Base-by-base conservation (phyloP, 2,329 filamentous ascomycete genomes). In the Cladophialophora bantiana region DNA sequence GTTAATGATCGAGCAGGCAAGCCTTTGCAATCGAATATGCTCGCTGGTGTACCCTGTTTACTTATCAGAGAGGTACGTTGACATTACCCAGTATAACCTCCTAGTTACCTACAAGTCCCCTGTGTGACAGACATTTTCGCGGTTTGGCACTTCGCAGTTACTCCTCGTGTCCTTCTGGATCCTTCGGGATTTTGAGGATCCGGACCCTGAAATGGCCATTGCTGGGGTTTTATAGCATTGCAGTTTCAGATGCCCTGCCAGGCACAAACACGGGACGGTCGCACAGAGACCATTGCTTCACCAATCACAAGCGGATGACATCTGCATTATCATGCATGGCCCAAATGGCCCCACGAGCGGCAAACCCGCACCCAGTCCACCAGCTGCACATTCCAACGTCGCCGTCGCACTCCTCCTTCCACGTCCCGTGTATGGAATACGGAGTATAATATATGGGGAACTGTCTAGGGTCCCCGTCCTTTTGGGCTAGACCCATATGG, bases 1-100 rank as follows among this genome's bases (percentile, higher is more conserved):
- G 48, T 70, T 70, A 54, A 70, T 70, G 59, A 68, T 60, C 2
- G 68, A 70, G 36, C 60, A 67, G 5, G 68, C 68, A n/a, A 70
- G 55, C 38, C 66, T 68, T 60, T 70, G 68, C 5, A 65, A 62
- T 4, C 68, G 68, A 35, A 70, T 70, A 36, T 70, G 68, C 32
- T 68, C 65, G n/a, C 65, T 65, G 15, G 68, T 70, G 48, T 70
- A 15, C 68, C 68, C 67, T 69, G 35, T 36, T 4, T 10, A 3
- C 32, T 40, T 32, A 31, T 45, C 9, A 53, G 45, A 55, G 59
- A 40, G 3, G 58, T 31, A 1, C 7, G 50, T 40, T 40, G 26
- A 7, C 35, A 20, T 15, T n/a, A n/a, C n/a, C n/a, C n/a, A n/a
- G n/a, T n/a, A 35, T 6, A 26, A 26, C 26, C 13, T 15, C 10